These are phyloP conservation scores for Cyberlindnera nakhonratchasimensis DNA, from an alignment of 805 yeast genomes.

Conservation along the genomic window DNA sequence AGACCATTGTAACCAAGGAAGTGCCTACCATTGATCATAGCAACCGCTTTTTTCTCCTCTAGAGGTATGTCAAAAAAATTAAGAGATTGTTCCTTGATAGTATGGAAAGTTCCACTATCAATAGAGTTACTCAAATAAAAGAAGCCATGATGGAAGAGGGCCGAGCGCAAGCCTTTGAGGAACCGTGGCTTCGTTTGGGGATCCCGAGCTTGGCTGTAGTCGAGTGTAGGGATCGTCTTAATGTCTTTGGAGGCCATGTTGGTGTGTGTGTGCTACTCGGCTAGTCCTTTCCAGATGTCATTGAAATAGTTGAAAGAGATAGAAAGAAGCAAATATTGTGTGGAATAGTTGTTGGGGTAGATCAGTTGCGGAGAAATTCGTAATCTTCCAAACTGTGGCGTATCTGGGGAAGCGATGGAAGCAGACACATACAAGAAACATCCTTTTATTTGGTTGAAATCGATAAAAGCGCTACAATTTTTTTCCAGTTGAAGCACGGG, in stretches of 20 bases:
- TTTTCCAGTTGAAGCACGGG: not conserved
- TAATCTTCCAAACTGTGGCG: conserved; percentile 2
- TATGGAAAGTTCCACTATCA: conserved; percentile 25
- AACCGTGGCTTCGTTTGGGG: conserved; percentile 34
- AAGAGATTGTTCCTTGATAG: conserved; percentile 31
- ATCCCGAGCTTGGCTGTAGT: conserved; percentile 39
- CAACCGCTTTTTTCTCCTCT: conserved; percentile 36
- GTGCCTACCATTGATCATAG: conserved; percentile 42
- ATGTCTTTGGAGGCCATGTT: not conserved
- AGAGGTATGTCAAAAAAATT: conserved; percentile 40
- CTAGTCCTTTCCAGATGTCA: too few species aligned
- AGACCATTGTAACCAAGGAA: conserved; percentile 44
- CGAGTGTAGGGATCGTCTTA: conserved; percentile 40
- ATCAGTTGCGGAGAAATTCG: conserved; percentile 1
- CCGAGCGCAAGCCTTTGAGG: conserved; percentile 40
- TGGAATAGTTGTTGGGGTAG: not conserved
- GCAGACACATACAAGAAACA: too few species aligned
- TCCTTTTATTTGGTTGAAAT: too few species aligned
- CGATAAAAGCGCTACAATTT: too few species aligned
- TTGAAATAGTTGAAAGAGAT: too few species aligned
- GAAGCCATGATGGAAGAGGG: conserved; percentile 45
- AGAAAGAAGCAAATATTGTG: not conserved
- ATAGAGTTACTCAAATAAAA: conserved; percentile 45
- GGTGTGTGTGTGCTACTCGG: not conserved
- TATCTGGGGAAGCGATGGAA: not conserved